Percentiles rank a stretch among this genome's conserved stretches.
Conservation (phyloP, 306 rosid species). For the Ormosia semicastrata region DNA sequence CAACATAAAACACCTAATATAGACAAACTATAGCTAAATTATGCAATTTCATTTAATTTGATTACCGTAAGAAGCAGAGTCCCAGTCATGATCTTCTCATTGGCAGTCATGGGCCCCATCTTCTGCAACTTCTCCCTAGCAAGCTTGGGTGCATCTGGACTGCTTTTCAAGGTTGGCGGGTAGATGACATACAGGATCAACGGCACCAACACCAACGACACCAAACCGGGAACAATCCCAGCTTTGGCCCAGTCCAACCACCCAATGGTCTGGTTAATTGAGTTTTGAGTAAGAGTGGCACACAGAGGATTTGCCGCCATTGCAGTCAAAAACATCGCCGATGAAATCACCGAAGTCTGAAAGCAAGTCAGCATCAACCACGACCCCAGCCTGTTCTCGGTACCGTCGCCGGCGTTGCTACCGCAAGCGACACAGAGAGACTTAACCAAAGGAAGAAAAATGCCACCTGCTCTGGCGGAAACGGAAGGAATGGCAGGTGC, state of each 20-base stretch:
- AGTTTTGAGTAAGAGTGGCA: conserved; percentile 65
- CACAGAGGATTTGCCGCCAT: conserved; percentile 98
- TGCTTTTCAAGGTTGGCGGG: conserved; percentile 81
- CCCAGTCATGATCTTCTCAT: conserved; percentile 85
- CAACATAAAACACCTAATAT: neutral
- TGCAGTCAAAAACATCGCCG: conserved; percentile 94
- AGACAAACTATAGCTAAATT: neutral
- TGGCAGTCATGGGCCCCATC: conserved; percentile 84
- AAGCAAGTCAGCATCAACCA: conserved; percentile 99
- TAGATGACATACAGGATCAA: conserved; percentile 72
- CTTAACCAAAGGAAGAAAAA: conserved; percentile 87
- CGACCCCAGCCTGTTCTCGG: conserved; percentile 73
- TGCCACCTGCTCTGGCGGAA: conserved; percentile 93
- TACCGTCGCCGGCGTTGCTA: conserved; percentile 91
- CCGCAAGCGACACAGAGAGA: conserved; percentile 93
- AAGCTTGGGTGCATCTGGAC: conserved; percentile 96
- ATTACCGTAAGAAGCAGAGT: conserved; percentile 91
- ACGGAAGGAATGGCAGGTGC: conserved; percentile 98
- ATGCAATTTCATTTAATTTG: neutral
- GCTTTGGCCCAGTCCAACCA: conserved; percentile 99
- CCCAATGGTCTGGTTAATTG: conserved; percentile 86
- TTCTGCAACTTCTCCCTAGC: conserved; percentile 80
- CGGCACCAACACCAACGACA: conserved; percentile 87
- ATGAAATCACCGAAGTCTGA: conserved; percentile 92
- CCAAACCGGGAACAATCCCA: conserved; percentile 81